Base-by-base conservation (phyloP, 495 filamentous ascomycete genomes). In the Pyrenopolyporus hunteri region DNA sequence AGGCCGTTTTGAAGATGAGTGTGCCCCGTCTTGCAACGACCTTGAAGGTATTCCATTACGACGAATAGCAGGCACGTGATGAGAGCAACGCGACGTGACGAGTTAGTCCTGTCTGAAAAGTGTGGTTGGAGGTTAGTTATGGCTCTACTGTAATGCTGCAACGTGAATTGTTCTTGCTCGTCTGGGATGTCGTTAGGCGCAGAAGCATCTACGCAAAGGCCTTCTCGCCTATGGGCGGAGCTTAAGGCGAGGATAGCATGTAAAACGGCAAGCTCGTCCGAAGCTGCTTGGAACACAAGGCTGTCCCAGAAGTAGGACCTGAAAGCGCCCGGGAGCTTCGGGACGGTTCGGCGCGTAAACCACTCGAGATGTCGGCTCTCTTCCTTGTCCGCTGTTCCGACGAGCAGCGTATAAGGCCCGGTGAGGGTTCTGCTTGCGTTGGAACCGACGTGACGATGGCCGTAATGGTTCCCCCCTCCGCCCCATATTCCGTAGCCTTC, bases 401-500 rank as follows among this genome's bases (percentile, higher is more conserved):
- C 44, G 10, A 65, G 59, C 19, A 57, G 52, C 11, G 59, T 39
- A 39, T 35, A 39, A 10, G 43, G 33, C 44, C 2, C 16, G 11
- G 26, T 31, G 14, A 66, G 19, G 13, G 36, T 28, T 36, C 29
- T 46, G 31, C 29, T 35, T 31, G 14, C 32, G 20, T 37, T 37
- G 45, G 47, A 52, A 9, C 37, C 25, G 4, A 33, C 20, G 3
- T 36, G 20, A 56, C 57, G 67, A 31, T 63, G 52, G 20, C 57
- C 61, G 35, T 64, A 69, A 17, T 56, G 52, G 19, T 76, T 75
- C 7, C 73, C 73, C 13, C 76, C 78, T 7, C 78, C 77, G 37
- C 79, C 78, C 80, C 80, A 82, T 56, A 82, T 73, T 19, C 74
- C 80, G 59, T 85, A 85, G 28, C 83, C 84, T 53, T 84, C 83